Percentiles rank a stretch among this genome's conserved stretches.
Evolutionary conservation across 2,329 filamentous ascomycete species (phyloP).

Genomic region (Xylariales sp.): DNA sequence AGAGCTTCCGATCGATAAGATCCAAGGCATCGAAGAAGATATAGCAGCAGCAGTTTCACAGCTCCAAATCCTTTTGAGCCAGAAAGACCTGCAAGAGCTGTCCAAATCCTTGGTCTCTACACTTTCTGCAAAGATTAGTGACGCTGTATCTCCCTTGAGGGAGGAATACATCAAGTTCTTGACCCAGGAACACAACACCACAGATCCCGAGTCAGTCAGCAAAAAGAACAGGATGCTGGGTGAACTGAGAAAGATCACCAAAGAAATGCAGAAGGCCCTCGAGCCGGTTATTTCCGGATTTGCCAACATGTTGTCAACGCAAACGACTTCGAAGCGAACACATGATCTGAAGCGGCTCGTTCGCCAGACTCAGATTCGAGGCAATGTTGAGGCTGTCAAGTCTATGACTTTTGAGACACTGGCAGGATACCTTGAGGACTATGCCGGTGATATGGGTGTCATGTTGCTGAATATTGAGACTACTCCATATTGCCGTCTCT

Average conservation of each 20-base stretch:
- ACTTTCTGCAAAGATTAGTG: not conserved
- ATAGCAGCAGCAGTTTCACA: conserved; percentile 13
- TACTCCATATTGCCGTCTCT: conserved; percentile 10
- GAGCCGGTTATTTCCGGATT: conserved; percentile 13
- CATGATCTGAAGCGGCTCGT: conserved; percentile 20
- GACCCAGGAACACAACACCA: not conserved
- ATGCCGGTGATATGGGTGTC: conserved; percentile 16
- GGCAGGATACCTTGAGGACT: conserved; percentile 11
- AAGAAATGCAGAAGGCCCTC: conserved; percentile 10
- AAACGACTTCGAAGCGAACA: conserved; percentile 20
- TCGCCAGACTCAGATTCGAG: conserved; percentile 18
- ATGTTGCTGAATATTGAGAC: conserved; percentile 15
- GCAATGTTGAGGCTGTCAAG: conserved; percentile 17
- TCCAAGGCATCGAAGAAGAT: conserved; percentile 12
- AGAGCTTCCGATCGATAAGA: conserved; percentile 9
- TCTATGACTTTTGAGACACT: conserved; percentile 16
- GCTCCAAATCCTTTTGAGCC: conserved; percentile 11
- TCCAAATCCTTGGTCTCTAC: not conserved
- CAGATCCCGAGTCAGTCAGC: not conserved
- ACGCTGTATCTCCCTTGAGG: not conserved
- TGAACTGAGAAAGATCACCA: conserved; percentile 10
- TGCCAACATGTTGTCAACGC: conserved; percentile 20
- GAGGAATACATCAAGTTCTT: not conserved
- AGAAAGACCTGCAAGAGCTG: conserved; percentile 13
- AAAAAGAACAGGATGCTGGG: conserved; percentile 13